phyloP scores from a whole-genome alignment of 2,329 filamentous ascomycete species.

The Fusarium sp. region DNA sequence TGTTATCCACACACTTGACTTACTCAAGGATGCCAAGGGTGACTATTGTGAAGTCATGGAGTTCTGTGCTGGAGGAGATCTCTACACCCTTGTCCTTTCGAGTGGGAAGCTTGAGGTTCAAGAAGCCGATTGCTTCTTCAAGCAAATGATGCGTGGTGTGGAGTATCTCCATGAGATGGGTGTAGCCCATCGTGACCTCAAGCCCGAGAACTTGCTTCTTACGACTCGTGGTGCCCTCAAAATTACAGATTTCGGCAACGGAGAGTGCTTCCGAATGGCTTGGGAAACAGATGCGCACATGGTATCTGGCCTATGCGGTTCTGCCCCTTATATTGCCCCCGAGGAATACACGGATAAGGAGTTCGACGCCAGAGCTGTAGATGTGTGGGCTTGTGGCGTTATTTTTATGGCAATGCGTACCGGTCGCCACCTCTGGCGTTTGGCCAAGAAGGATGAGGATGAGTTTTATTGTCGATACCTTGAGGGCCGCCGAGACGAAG shows the following conservation, averaged over 20 bases:
- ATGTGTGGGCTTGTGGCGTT: slow-evolving; percentile 97
- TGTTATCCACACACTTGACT: slow-evolving; percentile 95
- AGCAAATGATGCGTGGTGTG: slow-evolving; percentile 98
- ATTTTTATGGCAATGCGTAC: slow-evolving; percentile 99
- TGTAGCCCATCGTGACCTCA: slow-evolving; percentile 94
- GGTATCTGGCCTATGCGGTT: slow-evolving; percentile 96
- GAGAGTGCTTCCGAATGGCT: slow-evolving; percentile 99
- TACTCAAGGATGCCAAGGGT: slow-evolving; percentile 94
- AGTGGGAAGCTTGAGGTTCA: slow-evolving; percentile 90
- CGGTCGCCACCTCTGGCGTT: slow-evolving; percentile 92
- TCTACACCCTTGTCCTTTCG: slow-evolving; percentile 92
- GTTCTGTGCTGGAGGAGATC: slow-evolving; percentile 94
- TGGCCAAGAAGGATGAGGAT: slow-evolving; percentile 97
- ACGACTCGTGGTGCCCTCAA: slow-evolving; percentile 94
- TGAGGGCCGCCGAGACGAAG: slow-evolving; percentile 90
- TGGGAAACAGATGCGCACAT: slow-evolving; percentile 99
- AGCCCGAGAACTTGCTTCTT: slow-evolving; percentile 94
- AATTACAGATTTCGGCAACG: slow-evolving; percentile 98
- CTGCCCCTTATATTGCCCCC: slow-evolving; percentile 95
- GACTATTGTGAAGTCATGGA: slow-evolving; percentile 99
- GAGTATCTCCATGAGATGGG: slow-evolving; percentile 99
- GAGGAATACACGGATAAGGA: slow-evolving; percentile 96
- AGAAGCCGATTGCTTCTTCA: slow-evolving; percentile 98
- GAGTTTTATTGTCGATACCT: slow-evolving; percentile 97
- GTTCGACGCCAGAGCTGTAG: slow-evolving; percentile 96